phyloP scores from a whole-genome alignment of 2,329 filamentous ascomycete species.

The Diaporthe sp. region DNA sequence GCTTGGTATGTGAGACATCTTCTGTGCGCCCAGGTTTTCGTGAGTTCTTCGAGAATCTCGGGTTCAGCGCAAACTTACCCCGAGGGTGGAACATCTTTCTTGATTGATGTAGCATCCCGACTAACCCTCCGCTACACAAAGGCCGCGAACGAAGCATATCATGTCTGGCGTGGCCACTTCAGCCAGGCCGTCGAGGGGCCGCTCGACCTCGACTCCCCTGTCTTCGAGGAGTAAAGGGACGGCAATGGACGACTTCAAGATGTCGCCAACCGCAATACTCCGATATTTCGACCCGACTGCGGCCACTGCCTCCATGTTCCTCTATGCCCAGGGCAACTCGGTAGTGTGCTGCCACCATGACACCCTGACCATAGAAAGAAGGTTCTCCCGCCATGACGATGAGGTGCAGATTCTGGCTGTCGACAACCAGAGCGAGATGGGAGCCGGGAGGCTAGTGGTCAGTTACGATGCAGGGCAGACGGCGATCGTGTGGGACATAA shows the following conservation, averaged over 20 bases:
- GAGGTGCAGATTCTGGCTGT: slow-evolving; percentile 87
- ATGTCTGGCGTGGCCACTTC: slow-evolving; percentile 69
- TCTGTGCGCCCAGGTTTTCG: slow-evolving; percentile 39
- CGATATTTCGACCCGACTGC: slow-evolving; percentile 86
- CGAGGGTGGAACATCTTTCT: slow-evolving; percentile 32
- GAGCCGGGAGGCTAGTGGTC: slow-evolving; percentile 86
- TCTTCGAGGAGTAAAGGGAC: slow-evolving; percentile 62
- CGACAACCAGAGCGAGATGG: slow-evolving; percentile 90
- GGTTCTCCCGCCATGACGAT: slow-evolving; percentile 86
- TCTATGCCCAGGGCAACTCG: slow-evolving; percentile 86
- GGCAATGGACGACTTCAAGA: slow-evolving; percentile 65
- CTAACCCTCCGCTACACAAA: slow-evolving; percentile 45
- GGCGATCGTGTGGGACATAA: slow-evolving; percentile 95
- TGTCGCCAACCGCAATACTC: slow-evolving; percentile 62
- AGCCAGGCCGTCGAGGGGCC: slow-evolving; percentile 67
- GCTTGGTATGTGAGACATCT: slow-evolving; percentile 55
- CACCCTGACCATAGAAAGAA: slow-evolving; percentile 87
- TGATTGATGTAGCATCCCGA: slow-evolving; percentile 42
- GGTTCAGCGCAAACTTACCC: slow-evolving; percentile 41
- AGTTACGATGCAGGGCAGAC: slow-evolving; percentile 94
- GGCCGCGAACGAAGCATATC: slow-evolving; percentile 46
- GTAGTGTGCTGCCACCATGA: slow-evolving; percentile 94
- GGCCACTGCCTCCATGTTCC: slow-evolving; percentile 89
- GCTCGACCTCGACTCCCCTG: slow-evolving; percentile 66
- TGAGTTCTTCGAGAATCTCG: slow-evolving; percentile 41